Percentiles rank a stretch among this genome's conserved stretches.
Conservation (phyloP, 495 filamentous ascomycete genomes). For the Evernia prunastri region DNA sequence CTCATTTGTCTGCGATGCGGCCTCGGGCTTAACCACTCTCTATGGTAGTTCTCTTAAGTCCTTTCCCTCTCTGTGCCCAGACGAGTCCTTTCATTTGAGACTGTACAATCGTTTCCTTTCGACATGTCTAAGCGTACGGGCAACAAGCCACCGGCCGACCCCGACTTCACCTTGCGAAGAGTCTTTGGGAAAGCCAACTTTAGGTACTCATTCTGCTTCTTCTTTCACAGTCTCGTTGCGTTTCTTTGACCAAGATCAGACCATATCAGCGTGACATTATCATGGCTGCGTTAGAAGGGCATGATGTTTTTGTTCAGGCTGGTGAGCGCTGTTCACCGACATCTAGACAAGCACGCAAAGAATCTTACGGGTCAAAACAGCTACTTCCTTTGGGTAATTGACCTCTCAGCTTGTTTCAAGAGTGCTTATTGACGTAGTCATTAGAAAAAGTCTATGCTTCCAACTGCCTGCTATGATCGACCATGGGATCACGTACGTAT, state of each 20-base stretch:
- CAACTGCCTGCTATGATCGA: slow-evolving; percentile 86
- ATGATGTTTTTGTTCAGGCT: slow-evolving; percentile 93
- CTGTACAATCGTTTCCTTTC: not conserved
- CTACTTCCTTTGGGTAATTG: slow-evolving; percentile 73
- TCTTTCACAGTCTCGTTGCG: not conserved
- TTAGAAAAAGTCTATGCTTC: slow-evolving; percentile 78
- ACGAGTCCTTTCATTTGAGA: not conserved
- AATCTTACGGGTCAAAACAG: slow-evolving; percentile 27
- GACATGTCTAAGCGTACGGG: slow-evolving; percentile 11
- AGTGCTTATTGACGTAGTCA: not conserved
- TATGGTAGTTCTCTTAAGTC: not conserved
- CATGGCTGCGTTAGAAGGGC: slow-evolving; percentile 63
- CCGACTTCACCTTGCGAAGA: slow-evolving; percentile 76
- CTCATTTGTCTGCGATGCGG: not conserved
- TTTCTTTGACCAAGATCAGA: slow-evolving; percentile 38
- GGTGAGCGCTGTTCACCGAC: slow-evolving; percentile 10
- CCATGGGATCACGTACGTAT: slow-evolving; percentile 86
- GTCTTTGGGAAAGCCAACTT: slow-evolving; percentile 75
- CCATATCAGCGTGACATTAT: slow-evolving; percentile 88
- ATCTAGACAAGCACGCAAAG: too few species aligned
- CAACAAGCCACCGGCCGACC: slow-evolving; percentile 41
- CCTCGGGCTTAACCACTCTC: not conserved
- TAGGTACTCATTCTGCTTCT: slow-evolving; percentile 45
- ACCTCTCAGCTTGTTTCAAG: too few species aligned
- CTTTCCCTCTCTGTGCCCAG: not conserved